phyloP scores from a whole-genome alignment of 2,329 filamentous ascomycete species.

The Sordariomycetes sp. region DNA sequence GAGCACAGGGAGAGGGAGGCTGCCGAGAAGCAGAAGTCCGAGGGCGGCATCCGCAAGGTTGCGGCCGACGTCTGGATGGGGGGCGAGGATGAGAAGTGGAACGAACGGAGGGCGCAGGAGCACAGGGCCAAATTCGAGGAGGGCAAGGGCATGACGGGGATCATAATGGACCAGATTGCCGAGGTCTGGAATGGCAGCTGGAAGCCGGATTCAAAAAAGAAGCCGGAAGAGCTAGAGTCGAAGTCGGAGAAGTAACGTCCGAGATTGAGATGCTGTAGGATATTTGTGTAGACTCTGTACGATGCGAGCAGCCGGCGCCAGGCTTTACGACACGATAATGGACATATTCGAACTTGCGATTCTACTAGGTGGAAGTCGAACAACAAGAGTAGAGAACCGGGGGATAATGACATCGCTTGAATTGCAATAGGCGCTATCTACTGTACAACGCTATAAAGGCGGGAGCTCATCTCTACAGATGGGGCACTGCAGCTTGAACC shows the following conservation, averaged over 20 bases:
- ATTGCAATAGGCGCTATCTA: too few species aligned
- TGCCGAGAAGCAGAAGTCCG: slow-evolving; percentile 15
- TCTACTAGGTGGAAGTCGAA: too few species aligned
- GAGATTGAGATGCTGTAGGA: too few species aligned
- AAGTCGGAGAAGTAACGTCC: neutral
- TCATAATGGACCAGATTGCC: slow-evolving; percentile 47
- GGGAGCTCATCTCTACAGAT: slow-evolving; percentile 56
- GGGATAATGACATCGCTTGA: too few species aligned
- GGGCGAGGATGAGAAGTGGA: slow-evolving; percentile 44
- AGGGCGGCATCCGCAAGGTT: slow-evolving; percentile 16
- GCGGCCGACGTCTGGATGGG: slow-evolving; percentile 50
- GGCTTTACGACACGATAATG: too few species aligned
- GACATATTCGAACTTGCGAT: too few species aligned
- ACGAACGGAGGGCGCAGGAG: slow-evolving; percentile 38
- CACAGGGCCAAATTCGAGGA: slow-evolving; percentile 44
- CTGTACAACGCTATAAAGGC: slow-evolving; percentile 2
- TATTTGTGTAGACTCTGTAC: too few species aligned
- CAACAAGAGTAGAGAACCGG: too few species aligned
- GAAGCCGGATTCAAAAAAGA: slow-evolving; percentile 17
- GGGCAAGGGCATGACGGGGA: slow-evolving; percentile 44
- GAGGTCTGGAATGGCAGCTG: slow-evolving; percentile 38
- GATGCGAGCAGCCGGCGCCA: too few species aligned
- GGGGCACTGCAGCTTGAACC: slow-evolving; percentile 84
- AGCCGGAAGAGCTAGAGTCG: slow-evolving; percentile 9
- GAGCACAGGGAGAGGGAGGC: slow-evolving; percentile 28